Evolutionary conservation across 768 basidiomycete genomes (phyloP).

Genomic region (Serendipita vermifera): DNA sequence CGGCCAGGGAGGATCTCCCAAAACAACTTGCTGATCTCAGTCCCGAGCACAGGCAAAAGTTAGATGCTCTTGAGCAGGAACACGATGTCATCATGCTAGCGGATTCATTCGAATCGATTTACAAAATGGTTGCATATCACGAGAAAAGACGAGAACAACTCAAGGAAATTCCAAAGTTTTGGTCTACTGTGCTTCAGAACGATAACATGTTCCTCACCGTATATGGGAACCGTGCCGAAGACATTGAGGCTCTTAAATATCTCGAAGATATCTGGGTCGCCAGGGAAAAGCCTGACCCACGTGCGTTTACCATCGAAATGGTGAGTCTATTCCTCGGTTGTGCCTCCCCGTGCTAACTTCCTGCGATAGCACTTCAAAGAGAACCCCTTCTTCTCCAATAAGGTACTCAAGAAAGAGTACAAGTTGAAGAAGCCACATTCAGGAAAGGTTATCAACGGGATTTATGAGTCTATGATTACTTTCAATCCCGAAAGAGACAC

Average conservation of each 20-base stretch:
- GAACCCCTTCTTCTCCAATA: slow-evolving; percentile 71
- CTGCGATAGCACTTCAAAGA: slow-evolving; percentile 59
- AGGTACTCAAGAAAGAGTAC: slow-evolving; percentile 70
- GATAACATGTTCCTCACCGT: slow-evolving; percentile 41
- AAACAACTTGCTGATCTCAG: slow-evolving; percentile 49
- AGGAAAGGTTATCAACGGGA: slow-evolving; percentile 55
- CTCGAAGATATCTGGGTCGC: slow-evolving; percentile 77
- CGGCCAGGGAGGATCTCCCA: slow-evolving; percentile 64
- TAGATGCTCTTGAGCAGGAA: slow-evolving; percentile 53
- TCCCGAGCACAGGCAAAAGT: slow-evolving; percentile 58
- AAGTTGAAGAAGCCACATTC: slow-evolving; percentile 48
- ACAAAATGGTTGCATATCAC: slow-evolving; percentile 46
- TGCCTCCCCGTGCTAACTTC: not conserved
- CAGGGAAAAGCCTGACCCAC: slow-evolving; percentile 56
- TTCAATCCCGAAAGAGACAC: slow-evolving; percentile 74
- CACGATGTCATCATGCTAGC: slow-evolving; percentile 54
- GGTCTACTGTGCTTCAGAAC: slow-evolving; percentile 78
- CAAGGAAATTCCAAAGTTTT: slow-evolving; percentile 63
- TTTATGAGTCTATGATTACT: slow-evolving; percentile 64
- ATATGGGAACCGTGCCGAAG: slow-evolving; percentile 57
- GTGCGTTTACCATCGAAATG: slow-evolving; percentile 79
- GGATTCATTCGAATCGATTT: slow-evolving; percentile 33
- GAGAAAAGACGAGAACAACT: slow-evolving; percentile 54
- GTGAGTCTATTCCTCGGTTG: slow-evolving; percentile 37
- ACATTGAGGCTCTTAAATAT: slow-evolving; percentile 70